phyloP scores from a whole-genome alignment of 352 stramenopile species.

The Globisporangium mamillatum region DNA sequence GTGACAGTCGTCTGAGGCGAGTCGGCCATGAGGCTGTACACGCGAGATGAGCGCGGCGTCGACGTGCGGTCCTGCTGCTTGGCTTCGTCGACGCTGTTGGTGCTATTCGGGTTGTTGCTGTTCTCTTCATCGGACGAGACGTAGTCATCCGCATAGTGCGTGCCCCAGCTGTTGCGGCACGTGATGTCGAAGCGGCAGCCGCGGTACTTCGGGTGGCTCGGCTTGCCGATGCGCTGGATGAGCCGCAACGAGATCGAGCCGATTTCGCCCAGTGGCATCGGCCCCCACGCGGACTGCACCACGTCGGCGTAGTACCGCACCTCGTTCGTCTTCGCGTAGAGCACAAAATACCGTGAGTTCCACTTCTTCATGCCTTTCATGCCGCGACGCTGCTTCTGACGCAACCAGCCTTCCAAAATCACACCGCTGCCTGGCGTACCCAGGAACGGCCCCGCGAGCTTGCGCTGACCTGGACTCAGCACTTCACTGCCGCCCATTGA shows the following conservation, averaged over 20 bases:
- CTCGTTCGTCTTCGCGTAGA: slow-evolving; percentile 72
- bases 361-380: slow-evolving; percentile 84
- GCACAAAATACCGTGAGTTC: slow-evolving; percentile 81
- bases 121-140: slow-evolving; percentile 76
- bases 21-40: slow-evolving; percentile 79
- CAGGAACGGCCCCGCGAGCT: slow-evolving; percentile 46
- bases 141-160: slow-evolving; percentile 77
- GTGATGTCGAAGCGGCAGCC: slow-evolving; percentile 84
- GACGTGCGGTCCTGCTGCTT: slow-evolving; percentile 29
- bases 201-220: slow-evolving; percentile 76
- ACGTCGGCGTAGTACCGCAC: slow-evolving; percentile 81
- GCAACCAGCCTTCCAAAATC: slow-evolving; percentile 76
- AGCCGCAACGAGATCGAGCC: slow-evolving; percentile 77
- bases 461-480: slow-evolving; percentile 51
- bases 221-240: slow-evolving; percentile 81
- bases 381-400: slow-evolving; percentile 75
- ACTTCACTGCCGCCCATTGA: slow-evolving; percentile 4
- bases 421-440: slow-evolving; percentile 61
- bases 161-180: slow-evolving; percentile 74
- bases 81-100: slow-evolving; percentile 19
- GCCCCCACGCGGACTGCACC: slow-evolving; percentile 72
- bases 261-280: slow-evolving; percentile 73
- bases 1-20: slow-evolving; percentile 66
- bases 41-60: slow-evolving; percentile 59
- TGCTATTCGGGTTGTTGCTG: slow-evolving; percentile 21